A percentile compares a stretch with the other conserved stretches of the same genome.
Conservation (phyloP, 371 early-diverging fungal species). For the Mucor saturninus region DNA sequence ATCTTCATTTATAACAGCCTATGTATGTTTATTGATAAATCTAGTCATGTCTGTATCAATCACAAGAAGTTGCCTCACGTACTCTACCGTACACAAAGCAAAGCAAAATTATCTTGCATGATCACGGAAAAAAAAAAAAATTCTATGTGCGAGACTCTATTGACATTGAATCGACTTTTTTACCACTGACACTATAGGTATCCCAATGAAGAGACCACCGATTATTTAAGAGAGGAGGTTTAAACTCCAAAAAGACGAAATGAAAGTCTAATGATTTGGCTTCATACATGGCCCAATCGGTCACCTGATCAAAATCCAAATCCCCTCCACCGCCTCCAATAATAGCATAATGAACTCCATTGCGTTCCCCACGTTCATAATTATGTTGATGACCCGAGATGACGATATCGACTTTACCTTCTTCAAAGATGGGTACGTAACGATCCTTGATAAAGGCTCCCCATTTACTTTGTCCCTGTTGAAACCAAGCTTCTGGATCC, state of each 20-base stretch:
- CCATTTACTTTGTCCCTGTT: conserved; percentile 72
- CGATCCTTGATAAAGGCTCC: conserved; percentile 71
- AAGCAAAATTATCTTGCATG: too few relatives aligned
- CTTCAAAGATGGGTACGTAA: conserved; percentile 70
- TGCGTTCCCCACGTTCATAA: conserved; percentile 67
- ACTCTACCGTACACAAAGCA: too few relatives aligned
- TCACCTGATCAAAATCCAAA: conserved; percentile 70
- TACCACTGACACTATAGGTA: conserved; percentile 38
- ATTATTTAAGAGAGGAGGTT: conserved; percentile 14
- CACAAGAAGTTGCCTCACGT: too few relatives aligned
- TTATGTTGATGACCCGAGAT: conserved; percentile 87
- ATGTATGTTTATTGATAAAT: too few relatives aligned
- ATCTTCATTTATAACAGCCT: too few relatives aligned
- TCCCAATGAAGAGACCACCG: conserved; percentile 49
- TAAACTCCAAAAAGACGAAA: conserved; percentile 62
- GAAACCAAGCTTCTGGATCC: conserved; percentile 75
- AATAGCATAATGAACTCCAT: conserved; percentile 64
- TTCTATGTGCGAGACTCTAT: background rate
- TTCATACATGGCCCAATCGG: conserved; percentile 70
- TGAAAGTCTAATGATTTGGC: conserved; percentile 57
- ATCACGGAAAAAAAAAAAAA: too few relatives aligned
- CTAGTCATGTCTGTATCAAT: too few relatives aligned
- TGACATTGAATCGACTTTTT: conserved; percentile 31
- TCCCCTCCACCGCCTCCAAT: conserved; percentile 82
- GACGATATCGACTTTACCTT: conserved; percentile 72